Evolutionary conservation across 2,329 filamentous ascomycete genomes (phyloP), one percentile per base, ranked within the genome.

Genomic region (Colletotrichum tabaci): DNA sequence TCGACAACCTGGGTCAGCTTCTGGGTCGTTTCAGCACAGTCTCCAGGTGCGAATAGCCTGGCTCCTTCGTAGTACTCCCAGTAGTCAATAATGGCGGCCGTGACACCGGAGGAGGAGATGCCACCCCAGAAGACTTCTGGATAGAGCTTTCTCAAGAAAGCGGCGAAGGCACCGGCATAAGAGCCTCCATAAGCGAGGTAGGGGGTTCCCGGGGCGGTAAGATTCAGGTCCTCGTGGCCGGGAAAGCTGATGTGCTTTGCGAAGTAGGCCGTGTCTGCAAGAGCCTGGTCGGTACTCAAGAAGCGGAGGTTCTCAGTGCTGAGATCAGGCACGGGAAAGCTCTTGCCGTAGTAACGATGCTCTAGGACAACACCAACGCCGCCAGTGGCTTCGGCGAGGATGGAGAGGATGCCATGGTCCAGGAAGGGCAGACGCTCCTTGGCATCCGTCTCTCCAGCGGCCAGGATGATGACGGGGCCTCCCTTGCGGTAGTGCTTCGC

Each of bases 131-230:
- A 96, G 9, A 92, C 83, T 42, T 96, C 90, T 0, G 94, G 94
- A 79, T 97, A 97, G 18, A 91, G 79, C 69, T 92, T 91, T 42
- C 94, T 90, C 47, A 94, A 81, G 75, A 97, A 92, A 0, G 94
- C 93, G 12, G 91, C 93, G 75, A 95, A 93, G 0, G 91, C 92
- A 2, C 94, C 94, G 0, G 94, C 93, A 77, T 97, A 97, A 0
- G 92, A 95, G 1, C 94, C 94, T 2, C 94, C 94, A 73, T 97
- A 97, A 0, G 90, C 90, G 70, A 97, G 91, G 82, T 92, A 96
- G 0, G 94, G 89, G 0, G 90, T 90, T 3, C 84, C 86, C 0
- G 88, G 83, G 0, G 93, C 88, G 0, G 89, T 94, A 47, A 96
- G 82, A 74, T 94, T 87, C 30, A 87, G 77, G 73, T 93, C 81